These are phyloP conservation scores for Rhizoclosmatium sp. DNA, from an alignment of 192 early-diverging fungal species.

Conservation along the genomic window DNA sequence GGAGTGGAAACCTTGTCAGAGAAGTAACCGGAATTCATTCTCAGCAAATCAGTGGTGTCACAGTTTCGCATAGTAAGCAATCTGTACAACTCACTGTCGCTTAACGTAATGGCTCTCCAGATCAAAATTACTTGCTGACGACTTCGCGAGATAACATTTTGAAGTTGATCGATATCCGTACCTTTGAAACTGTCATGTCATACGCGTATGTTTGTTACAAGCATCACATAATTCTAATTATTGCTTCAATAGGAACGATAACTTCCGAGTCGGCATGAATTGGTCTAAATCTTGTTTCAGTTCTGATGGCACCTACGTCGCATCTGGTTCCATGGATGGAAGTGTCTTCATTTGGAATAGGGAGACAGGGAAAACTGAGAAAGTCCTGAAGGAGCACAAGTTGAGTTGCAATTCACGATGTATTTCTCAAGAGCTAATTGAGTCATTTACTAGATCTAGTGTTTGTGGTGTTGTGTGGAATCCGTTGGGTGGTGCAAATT, in stretches of 20 bases:
- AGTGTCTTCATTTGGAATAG: conserved; percentile 80
- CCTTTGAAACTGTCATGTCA: conserved; percentile 75
- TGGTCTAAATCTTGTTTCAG: conserved; percentile 90
- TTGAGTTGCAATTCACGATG: conserved; percentile 29
- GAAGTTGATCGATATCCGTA: conserved; percentile 80
- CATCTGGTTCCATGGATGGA: conserved; percentile 84
- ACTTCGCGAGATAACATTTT: conserved; percentile 95
- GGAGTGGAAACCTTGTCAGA: conserved; percentile 77
- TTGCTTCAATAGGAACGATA: conserved; percentile 61
- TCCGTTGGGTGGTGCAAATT: conserved; percentile 39
- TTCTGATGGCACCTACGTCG: conserved; percentile 84
- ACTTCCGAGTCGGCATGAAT: conserved; percentile 84
- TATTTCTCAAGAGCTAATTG: too few species aligned
- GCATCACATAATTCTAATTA: not conserved
- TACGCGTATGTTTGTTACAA: conserved; percentile 56
- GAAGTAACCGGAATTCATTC: conserved; percentile 88
- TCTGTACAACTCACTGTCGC: not conserved
- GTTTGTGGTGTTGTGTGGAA: conserved; percentile 58
- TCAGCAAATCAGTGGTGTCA: conserved; percentile 88
- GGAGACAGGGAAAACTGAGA: conserved; percentile 71
- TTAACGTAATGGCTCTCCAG: conserved; percentile 39
- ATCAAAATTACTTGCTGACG: conserved; percentile 80
- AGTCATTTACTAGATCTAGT: conserved; percentile 35
- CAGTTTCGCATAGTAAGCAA: conserved; percentile 69
- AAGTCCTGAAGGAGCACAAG: conserved; percentile 73